Evolutionary conservation across 805 yeast species (phyloP).

Genomic region (Candida montana): DNA sequence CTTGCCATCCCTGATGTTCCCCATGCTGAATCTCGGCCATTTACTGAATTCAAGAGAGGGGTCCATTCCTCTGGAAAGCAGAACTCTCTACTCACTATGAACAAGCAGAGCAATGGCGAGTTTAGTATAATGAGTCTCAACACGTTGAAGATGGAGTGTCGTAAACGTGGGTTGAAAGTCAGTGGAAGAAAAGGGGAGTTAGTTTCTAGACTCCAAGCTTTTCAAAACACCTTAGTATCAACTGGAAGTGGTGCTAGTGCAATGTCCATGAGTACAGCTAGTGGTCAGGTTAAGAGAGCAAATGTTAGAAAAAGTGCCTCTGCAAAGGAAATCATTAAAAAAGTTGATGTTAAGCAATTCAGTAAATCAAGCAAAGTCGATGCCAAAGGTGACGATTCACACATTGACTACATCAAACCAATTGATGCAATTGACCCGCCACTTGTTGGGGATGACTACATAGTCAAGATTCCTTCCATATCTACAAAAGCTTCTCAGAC

Average conservation of each 20-base stretch:
- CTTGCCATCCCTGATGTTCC: constrained; percentile 21
- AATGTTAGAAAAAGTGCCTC: neutral
- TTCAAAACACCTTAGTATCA: constrained; percentile 17
- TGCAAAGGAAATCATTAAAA: neutral
- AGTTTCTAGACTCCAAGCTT: constrained; percentile 30
- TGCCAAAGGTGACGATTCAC: constrained; percentile 53
- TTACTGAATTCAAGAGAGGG: constrained; percentile 16
- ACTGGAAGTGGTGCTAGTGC: constrained; percentile 1
- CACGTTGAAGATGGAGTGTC: constrained; percentile 53
- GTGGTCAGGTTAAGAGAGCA: constrained; percentile 6
- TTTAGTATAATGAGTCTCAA: constrained; percentile 43
- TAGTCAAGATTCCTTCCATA: constrained; percentile 38
- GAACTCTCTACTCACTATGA: constrained; percentile 20
- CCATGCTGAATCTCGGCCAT: constrained; percentile 12
- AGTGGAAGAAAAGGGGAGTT: constrained; percentile 60
- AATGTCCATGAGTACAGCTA: constrained; percentile 15
- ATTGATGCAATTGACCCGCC: constrained; percentile 31
- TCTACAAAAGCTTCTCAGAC: constrained; percentile 43
- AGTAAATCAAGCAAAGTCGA: constrained; percentile 18
- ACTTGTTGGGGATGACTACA: constrained; percentile 44
- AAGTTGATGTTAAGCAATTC: constrained; percentile 2
- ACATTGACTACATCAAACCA: constrained; percentile 49
- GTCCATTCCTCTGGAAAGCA: constrained; percentile 28
- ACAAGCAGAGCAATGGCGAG: constrained; percentile 18
- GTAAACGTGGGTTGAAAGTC: constrained; percentile 51